phyloP scores from a whole-genome alignment of 805 yeast genomes.

The Candida ovalis region DNA sequence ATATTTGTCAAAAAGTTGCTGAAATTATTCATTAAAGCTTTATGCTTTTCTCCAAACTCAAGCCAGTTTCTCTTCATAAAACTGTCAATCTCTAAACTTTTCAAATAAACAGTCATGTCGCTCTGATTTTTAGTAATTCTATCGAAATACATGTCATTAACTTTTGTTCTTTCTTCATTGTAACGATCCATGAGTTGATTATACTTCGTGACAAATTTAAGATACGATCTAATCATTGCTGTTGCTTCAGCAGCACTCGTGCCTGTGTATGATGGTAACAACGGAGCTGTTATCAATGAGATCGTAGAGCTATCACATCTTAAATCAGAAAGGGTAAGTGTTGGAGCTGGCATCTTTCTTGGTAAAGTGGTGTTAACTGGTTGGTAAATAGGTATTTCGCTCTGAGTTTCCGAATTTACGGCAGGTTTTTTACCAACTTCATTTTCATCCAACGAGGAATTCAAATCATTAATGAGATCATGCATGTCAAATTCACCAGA shows the following conservation, averaged over 20 bases:
- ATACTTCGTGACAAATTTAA: conserved; percentile 7
- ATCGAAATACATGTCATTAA: conserved; percentile 12
- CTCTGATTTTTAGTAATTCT: conserved; percentile 7
- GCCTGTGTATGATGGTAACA: conserved; percentile 4
- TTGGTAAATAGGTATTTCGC: conserved; percentile 18
- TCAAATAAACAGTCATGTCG: conserved; percentile 13
- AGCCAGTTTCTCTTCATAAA: conserved; percentile 6
- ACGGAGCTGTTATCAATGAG: background rate
- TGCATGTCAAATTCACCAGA: background rate
- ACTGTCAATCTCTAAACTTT: conserved; percentile 17
- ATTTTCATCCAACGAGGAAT: background rate
- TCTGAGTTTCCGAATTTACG: conserved; percentile 6
- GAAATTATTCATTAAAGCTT: conserved; percentile 4
- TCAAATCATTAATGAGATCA: background rate
- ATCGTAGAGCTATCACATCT: conserved; percentile 10
- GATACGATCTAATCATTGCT: conserved; percentile 8
- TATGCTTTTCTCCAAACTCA: conserved; percentile 10
- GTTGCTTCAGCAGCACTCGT: background rate
- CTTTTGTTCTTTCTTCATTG: conserved; percentile 11
- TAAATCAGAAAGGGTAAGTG: conserved; percentile 17
- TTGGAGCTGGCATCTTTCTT: conserved; percentile 7
- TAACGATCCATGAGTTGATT: conserved; percentile 12
- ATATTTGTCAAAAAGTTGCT: background rate
- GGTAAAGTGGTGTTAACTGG: conserved; percentile 21
- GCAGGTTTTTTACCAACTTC: conserved; percentile 1